phyloP scores from a whole-genome alignment of 208 protist species.

The Wallacemonas sp. region DNA sequence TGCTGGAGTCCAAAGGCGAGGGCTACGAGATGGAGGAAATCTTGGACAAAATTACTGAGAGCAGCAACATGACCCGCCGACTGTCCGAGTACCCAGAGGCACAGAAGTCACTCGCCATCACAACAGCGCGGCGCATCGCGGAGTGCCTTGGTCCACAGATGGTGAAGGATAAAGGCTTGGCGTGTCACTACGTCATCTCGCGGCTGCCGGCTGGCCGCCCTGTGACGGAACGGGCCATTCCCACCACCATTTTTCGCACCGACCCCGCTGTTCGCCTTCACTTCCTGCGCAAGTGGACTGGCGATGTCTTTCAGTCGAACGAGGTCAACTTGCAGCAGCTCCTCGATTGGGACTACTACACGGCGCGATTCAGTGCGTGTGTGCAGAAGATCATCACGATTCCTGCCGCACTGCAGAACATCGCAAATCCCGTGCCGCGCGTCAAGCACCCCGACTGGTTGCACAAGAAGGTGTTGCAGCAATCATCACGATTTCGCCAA shows the following conservation, averaged over 20 bases:
- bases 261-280: slow-evolving; percentile 84
- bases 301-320: slow-evolving; percentile 58
- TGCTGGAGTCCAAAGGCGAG: slow-evolving; percentile 92
- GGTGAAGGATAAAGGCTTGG: slow-evolving; percentile 97
- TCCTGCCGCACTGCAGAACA: slow-evolving; percentile 96
- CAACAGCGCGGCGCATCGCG: slow-evolving; percentile 95
- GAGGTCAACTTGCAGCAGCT: slow-evolving; percentile 89
- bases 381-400: slow-evolving; percentile 99
- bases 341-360: slow-evolving; percentile 99
- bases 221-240: slow-evolving; percentile 98
- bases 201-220: slow-evolving; percentile 93
- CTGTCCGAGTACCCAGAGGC: slow-evolving; percentile 96
- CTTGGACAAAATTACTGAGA: slow-evolving; percentile 98
- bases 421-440: slow-evolving; percentile 97
- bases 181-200: slow-evolving; percentile 98
- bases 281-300: slow-evolving; percentile 96
- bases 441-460: slow-evolving; percentile 99
- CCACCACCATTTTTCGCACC: slow-evolving; percentile 96
- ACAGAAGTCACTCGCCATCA: slow-evolving; percentile 99
- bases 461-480: slow-evolving; percentile 85
- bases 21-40: slow-evolving; percentile 95
- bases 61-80: slow-evolving; percentile 95
- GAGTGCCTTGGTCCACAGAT: slow-evolving; percentile 98
- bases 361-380: slow-evolving; percentile 92
- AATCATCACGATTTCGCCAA: slow-evolving; percentile 79